Conservation (phyloP, 1,284 basidiomycete species). For the Neotropicomus parvogracilis region DNA sequence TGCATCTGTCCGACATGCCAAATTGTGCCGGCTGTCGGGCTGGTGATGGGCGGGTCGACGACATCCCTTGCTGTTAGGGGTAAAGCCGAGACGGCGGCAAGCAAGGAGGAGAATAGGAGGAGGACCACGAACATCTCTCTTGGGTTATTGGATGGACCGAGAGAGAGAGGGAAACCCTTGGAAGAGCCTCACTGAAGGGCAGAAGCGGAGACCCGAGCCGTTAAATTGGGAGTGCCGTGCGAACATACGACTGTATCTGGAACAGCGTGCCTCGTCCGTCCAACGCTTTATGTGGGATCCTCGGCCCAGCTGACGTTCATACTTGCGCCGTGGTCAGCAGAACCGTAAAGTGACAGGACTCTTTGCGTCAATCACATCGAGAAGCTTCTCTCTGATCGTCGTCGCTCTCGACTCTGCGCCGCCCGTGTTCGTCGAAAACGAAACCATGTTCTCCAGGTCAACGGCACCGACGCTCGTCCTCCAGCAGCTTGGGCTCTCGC, state of each 20-base stretch:
- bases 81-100: slow-evolving; percentile 21
- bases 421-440: neutral
- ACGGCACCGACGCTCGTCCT: slow-evolving; percentile 9
- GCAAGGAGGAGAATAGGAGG: slow-evolving; percentile 15
- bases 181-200: slow-evolving; percentile 12
- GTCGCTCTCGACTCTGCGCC: neutral
- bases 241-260: slow-evolving; percentile 17
- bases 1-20: slow-evolving; percentile 53
- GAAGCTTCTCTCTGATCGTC: slow-evolving; percentile 10
- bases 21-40: slow-evolving; percentile 46
- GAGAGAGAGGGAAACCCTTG: slow-evolving; percentile 21
- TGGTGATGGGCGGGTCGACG: slow-evolving; percentile 52
- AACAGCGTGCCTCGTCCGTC: neutral
- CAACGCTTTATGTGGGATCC: slow-evolving; percentile 7
- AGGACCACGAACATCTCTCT: slow-evolving; percentile 17
- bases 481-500: neutral
- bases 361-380: slow-evolving; percentile 16
- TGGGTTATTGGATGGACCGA: too few relatives aligned
- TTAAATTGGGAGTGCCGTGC: slow-evolving; percentile 25
- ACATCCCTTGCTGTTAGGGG: slow-evolving; percentile 50
- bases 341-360: too few relatives aligned
- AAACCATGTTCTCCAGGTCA: too few relatives aligned
- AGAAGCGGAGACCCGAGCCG: neutral
- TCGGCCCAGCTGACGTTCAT: slow-evolving; percentile 2
- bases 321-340: neutral